These are phyloP conservation scores for Nigrospora sphaerica DNA, from an alignment of 2,329 filamentous ascomycete species.

Conservation along the genomic window DNA sequence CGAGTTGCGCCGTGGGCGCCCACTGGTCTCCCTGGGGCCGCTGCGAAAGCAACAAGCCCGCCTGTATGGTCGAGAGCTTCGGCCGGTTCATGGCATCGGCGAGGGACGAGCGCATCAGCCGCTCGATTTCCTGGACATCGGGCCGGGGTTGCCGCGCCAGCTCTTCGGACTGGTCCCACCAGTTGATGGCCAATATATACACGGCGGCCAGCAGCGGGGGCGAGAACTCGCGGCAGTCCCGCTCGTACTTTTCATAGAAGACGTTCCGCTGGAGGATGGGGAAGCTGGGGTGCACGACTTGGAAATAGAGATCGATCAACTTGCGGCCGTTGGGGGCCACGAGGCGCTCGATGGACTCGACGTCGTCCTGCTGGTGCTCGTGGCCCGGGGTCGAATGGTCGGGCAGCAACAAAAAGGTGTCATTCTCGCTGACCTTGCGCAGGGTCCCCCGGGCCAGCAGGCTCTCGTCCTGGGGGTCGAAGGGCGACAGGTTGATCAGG, in stretches of 20 bases:
- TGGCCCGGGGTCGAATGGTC: conserved; percentile 66
- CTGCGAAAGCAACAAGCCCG: conserved; percentile 67
- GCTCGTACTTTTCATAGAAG: conserved; percentile 71
- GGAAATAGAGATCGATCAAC: conserved; percentile 76
- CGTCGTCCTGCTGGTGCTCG: conserved; percentile 61
- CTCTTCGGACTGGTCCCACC: conserved; percentile 71
- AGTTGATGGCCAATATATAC: conserved; percentile 80
- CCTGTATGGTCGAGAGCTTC: conserved; percentile 75
- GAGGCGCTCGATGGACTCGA: conserved; percentile 66
- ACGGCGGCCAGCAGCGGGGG: conserved; percentile 72
- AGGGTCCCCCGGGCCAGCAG: conserved; percentile 61
- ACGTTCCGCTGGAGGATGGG: conserved; percentile 77
- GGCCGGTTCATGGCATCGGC: conserved; percentile 73
- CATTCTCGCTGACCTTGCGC: conserved; percentile 67
- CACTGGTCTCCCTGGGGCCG: conserved; percentile 72
- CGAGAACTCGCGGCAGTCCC: conserved; percentile 66
- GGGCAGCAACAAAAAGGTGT: conserved; percentile 75
- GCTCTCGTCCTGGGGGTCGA: conserved; percentile 77
- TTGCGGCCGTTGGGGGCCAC: conserved; percentile 71
- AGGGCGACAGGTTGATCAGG: conserved; percentile 73
- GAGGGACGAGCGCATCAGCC: conserved; percentile 64
- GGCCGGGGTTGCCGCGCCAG: conserved; percentile 59
- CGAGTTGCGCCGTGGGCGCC: conserved; percentile 78
- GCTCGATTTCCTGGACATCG: conserved; percentile 66
- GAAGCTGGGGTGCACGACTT: conserved; percentile 71